Conservation (phyloP, 192 early-diverging fungal genomes). For the Coemansia sp. region DNA sequence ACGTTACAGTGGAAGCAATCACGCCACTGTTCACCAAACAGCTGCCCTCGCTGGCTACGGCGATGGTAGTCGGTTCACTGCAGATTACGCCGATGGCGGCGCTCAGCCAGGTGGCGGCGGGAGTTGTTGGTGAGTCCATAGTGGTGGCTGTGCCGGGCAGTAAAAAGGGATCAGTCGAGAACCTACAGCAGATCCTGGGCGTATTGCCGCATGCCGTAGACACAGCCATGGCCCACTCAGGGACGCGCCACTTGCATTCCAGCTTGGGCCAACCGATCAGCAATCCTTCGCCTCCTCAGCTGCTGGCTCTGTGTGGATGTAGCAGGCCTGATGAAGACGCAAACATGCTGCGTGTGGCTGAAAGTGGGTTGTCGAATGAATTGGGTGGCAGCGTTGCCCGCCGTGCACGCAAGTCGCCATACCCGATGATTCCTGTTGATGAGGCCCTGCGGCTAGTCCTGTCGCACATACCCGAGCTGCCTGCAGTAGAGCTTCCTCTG, state of each 20-base stretch:
- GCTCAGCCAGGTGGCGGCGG: slow-evolving; percentile 74
- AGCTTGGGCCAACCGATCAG: not conserved
- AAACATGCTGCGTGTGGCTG: not conserved
- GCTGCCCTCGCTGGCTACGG: slow-evolving; percentile 72
- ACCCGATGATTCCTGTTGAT: slow-evolving; percentile 72
- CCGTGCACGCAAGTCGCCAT: slow-evolving; percentile 75
- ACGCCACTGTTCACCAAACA: slow-evolving; percentile 64
- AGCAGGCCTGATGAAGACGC: slow-evolving; percentile 17
- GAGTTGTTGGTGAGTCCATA: slow-evolving; percentile 59
- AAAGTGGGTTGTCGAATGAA: slow-evolving; percentile 2
- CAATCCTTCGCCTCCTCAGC: not conserved
- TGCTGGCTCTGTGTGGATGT: slow-evolving; percentile 24
- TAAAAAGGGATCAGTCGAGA: slow-evolving; percentile 81
- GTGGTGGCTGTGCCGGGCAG: slow-evolving; percentile 90
- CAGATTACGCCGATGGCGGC: slow-evolving; percentile 86
- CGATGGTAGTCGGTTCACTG: slow-evolving; percentile 75
- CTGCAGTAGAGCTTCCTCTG: slow-evolving; percentile 7
- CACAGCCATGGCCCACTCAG: slow-evolving; percentile 17
- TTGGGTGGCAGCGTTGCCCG: slow-evolving; percentile 53
- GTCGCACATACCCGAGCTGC: slow-evolving; percentile 19
- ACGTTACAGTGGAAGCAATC: slow-evolving; percentile 87
- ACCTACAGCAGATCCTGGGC: slow-evolving; percentile 66
- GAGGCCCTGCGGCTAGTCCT: slow-evolving; percentile 63
- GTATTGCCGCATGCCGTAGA: slow-evolving; percentile 85
- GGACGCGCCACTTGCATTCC: slow-evolving; percentile 13